These are phyloP conservation scores for Tulasnella sp. DNA, from an alignment of 768 basidiomycete species.

Conservation along the genomic window DNA sequence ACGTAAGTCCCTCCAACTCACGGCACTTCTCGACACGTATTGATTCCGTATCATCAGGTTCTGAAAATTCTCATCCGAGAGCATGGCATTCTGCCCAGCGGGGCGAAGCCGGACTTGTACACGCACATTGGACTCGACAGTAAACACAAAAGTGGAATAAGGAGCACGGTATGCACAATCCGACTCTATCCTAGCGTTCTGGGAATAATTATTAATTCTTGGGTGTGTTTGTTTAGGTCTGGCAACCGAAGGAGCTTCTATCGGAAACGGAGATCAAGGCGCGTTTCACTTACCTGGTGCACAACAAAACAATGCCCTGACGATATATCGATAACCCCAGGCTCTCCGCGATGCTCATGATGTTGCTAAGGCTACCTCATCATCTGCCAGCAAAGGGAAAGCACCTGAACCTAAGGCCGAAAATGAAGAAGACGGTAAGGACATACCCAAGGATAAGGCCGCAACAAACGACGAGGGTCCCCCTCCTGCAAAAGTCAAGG, in stretches of 20 bases:
- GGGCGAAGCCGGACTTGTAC: constrained; percentile 74
- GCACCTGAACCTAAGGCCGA: constrained; percentile 39
- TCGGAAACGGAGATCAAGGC: constrained; percentile 68
- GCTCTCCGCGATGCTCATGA: constrained; percentile 66
- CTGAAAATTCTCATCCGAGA: constrained; percentile 68
- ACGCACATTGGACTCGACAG: constrained; percentile 70
- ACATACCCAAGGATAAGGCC: constrained; percentile 40
- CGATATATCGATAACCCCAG: constrained; percentile 44
- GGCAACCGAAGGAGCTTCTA: constrained; percentile 66
- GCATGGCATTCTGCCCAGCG: constrained; percentile 66
- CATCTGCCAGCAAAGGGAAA: neutral
- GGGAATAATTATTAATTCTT: neutral
- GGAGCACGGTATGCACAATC: constrained; percentile 62
- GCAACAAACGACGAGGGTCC: neutral
- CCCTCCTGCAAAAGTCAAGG: neutral
- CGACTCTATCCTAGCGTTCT: neutral
- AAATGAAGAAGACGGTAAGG: constrained; percentile 39
- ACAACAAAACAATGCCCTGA: neutral
- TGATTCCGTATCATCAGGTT: constrained; percentile 51
- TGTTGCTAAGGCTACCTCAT: constrained; percentile 37
- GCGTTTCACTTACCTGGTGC: constrained; percentile 27
- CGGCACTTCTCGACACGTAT: constrained; percentile 20
- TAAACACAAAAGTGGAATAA: constrained; percentile 74
- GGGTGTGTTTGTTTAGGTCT: constrained; percentile 44
- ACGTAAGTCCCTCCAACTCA: constrained; percentile 47